A percentile compares a stretch with the other conserved stretches of the same genome.
Conservation (phyloP, 2,329 filamentous ascomycete genomes). For the Bipolaris gigantea region DNA sequence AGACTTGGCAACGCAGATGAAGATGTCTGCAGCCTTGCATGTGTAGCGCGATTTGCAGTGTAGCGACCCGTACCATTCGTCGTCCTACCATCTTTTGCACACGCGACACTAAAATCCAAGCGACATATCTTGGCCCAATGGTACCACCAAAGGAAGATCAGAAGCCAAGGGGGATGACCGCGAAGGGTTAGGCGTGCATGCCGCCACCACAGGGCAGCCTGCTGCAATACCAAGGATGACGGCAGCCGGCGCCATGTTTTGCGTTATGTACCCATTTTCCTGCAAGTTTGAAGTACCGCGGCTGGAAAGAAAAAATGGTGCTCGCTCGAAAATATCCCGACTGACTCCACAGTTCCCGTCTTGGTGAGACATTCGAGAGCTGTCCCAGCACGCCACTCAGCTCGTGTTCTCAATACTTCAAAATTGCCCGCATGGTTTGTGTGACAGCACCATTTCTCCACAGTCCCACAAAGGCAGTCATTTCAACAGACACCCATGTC, state of each 20-base stretch:
- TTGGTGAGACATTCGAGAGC: not conserved
- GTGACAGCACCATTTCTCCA: constrained; percentile 9
- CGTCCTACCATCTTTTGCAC: not conserved
- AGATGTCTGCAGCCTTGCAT: not conserved
- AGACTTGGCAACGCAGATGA: not conserved
- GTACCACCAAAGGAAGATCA: not conserved
- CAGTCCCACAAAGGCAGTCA: constrained; percentile 4
- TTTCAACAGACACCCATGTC: not conserved
- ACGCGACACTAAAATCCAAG: not conserved
- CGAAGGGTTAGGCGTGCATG: not conserved
- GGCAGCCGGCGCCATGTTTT: not conserved
- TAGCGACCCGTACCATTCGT: not conserved
- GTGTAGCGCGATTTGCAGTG: not conserved
- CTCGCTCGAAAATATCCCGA: not conserved
- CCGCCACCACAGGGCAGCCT: not conserved
- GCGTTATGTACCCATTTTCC: not conserved
- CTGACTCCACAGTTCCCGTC: not conserved
- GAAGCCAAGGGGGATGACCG: not conserved
- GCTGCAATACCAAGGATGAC: not conserved
- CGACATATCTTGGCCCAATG: not conserved
- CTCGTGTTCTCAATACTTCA: not conserved
- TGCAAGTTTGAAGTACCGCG: not conserved
- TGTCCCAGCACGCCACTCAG: not conserved
- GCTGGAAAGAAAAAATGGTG: not conserved
- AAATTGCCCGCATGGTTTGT: constrained; percentile 1